Base-by-base conservation (phyloP, 108 stramenopile genomes). In the Phaeodactylum tricornutum region DNA sequence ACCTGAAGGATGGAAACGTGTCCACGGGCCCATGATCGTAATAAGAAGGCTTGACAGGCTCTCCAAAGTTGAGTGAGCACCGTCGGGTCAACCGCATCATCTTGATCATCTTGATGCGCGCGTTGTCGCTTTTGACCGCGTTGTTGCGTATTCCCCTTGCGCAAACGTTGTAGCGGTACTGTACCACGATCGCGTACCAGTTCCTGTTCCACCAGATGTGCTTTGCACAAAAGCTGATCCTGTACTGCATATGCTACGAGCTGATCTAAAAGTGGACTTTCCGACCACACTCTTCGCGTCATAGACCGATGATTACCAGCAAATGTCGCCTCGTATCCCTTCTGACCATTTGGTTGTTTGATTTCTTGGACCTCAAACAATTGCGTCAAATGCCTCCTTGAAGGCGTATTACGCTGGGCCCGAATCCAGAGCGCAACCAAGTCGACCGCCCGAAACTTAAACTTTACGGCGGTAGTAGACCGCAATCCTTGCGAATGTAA, bases 361-460 rank as follows among this genome's bases (percentile, higher is more conserved):
- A 24, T 11, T 60, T 27, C 7, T 11, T 17, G 37, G 26, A 16
- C 21, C 14, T 54, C 55, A 37, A 77, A 77, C 9, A 77, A 30
- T 16, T 52, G 53, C 11, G 39, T 25, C 31, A 77, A 43, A 15
- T 72, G 75, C 22, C 67, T 53, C 47, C 43, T 32, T 0, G 70
- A 57, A 37, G 46, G 41, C 17, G 70, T 57, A 32, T 69, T 67
- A 25, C 75, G 61, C 20, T 69, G 75, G 0, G 70, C 62, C 6
- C 75, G 70, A 9, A 77, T 37, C 69, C 69, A 77, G 3, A 77
- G 55, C 3, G 70, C 70, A 8, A 71, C 33, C 22, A 77, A 36
- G 60, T 77, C 67, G 3, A 22, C 23, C 23, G 43, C 40, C 16
- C 22, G 5, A 38, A 63, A 64, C 7, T 55, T 47, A 57, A 32